Conservation (phyloP, 106 monocot species). For the Allium cepa region DNA sequence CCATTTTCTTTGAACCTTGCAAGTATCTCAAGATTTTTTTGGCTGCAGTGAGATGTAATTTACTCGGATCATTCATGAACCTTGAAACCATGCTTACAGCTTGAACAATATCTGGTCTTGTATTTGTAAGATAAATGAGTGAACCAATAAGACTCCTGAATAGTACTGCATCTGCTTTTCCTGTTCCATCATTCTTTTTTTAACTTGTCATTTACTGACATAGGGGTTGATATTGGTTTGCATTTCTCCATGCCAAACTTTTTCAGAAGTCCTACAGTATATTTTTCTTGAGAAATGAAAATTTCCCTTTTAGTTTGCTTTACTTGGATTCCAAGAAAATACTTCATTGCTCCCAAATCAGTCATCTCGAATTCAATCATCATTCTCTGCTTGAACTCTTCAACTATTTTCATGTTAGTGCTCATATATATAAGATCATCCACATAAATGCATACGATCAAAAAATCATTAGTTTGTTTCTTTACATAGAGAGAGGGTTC, state of each 20-base stretch:
- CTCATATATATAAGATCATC: slow-evolving; percentile 8
- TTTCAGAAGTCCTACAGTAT: not conserved
- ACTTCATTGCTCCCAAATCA: not conserved
- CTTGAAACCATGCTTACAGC: not conserved
- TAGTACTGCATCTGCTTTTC: not conserved
- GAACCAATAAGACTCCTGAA: not conserved
- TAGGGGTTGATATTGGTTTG: not conserved
- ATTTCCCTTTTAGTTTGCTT: not conserved
- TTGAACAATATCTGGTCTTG: not conserved
- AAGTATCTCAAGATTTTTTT: not conserved
- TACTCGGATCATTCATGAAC: slow-evolving; percentile 1
- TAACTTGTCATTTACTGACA: not conserved
- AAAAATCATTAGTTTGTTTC: not conserved
- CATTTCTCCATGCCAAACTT: not conserved
- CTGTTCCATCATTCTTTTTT: not conserved
- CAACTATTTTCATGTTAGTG: not conserved
- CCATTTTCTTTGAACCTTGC: not conserved
- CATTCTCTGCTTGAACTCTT: slow-evolving; percentile 2
- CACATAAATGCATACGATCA: slow-evolving; percentile 6
- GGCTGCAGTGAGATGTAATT: not conserved
- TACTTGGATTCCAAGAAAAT: slow-evolving; percentile 9
- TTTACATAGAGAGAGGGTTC: not conserved
- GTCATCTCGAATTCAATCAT: slow-evolving; percentile 1
- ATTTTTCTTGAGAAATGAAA: not conserved
- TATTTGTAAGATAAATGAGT: slow-evolving; percentile 1